Conservation (phyloP, 208 protist genomes). For the Crithidia acanthocephali region DNA sequence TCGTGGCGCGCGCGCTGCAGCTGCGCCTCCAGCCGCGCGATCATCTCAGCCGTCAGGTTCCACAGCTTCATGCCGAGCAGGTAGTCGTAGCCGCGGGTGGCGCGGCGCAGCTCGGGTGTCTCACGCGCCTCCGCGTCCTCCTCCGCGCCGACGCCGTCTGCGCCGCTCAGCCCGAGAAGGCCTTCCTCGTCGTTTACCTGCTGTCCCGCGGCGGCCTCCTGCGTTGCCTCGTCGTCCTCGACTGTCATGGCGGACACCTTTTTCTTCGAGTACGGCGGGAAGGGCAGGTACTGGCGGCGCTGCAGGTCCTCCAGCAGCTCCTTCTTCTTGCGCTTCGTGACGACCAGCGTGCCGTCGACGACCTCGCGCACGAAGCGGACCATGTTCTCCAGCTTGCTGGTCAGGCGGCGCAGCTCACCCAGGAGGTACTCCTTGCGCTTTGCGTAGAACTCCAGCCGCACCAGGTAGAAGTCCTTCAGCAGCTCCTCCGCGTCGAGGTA, state of each 20-base stretch:
- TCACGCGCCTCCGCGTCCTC: constrained; percentile 38
- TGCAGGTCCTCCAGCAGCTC: constrained; percentile 95
- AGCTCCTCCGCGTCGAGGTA: constrained; percentile 95
- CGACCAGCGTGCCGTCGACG: constrained; percentile 92
- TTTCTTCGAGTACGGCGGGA: constrained; percentile 83
- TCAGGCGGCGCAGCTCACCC: constrained; percentile 78
- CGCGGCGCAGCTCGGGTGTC: constrained; percentile 62
- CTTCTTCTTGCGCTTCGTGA: constrained; percentile 93
- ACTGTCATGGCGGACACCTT: constrained; percentile 84
- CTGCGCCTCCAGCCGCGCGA: constrained; percentile 92
- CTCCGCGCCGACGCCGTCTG: constrained; percentile 10
- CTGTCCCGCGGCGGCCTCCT: not conserved
- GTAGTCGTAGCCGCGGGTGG: constrained; percentile 97
- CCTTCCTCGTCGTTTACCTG: constrained; percentile 30
- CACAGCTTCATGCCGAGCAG: constrained; percentile 98
- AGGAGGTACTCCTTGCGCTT: constrained; percentile 96
- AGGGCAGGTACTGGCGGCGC: constrained; percentile 87
- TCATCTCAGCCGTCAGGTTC: constrained; percentile 97
- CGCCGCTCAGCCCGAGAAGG: constrained; percentile 35
- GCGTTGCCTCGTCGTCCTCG: constrained; percentile 51
- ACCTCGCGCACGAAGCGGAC: constrained; percentile 98
- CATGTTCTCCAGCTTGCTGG: constrained; percentile 97
- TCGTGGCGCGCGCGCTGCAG: constrained; percentile 77
- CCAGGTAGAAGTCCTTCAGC: constrained; percentile 97
- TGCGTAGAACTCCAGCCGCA: constrained; percentile 97